Evolutionary conservation across 768 basidiomycete species (phyloP).

Genomic region (Hygrophorus pudorinus): DNA sequence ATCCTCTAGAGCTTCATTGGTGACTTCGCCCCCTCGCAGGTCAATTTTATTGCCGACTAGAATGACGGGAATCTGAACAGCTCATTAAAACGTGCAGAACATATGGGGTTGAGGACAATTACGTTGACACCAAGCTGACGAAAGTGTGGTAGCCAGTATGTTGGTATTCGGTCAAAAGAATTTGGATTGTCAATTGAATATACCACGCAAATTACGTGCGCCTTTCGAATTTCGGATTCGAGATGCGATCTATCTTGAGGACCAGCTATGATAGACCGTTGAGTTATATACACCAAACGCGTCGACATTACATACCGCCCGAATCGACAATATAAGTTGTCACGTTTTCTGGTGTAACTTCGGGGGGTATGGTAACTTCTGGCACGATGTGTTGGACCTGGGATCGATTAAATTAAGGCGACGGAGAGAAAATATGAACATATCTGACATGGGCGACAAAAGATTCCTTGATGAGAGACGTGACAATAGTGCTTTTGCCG

Average conservation of each 20-base stretch:
- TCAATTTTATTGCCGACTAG: slow-evolving; percentile 99
- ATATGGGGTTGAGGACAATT: slow-evolving; percentile 12
- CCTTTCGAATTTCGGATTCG: slow-evolving; percentile 91
- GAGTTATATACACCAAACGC: slow-evolving; percentile 1
- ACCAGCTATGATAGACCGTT: slow-evolving; percentile 43
- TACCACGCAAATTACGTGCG: slow-evolving; percentile 96
- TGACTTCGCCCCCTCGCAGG: slow-evolving; percentile 83
- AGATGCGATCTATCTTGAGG: slow-evolving; percentile 82
- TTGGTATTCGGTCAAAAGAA: slow-evolving; percentile 95
- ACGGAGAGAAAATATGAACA: slow-evolving; percentile 7
- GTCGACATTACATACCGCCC: slow-evolving; percentile 52
- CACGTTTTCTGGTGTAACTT: slow-evolving; percentile 95
- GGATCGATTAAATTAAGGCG: neutral
- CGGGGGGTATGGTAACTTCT: slow-evolving; percentile 96
- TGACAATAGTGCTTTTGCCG: slow-evolving; percentile 96
- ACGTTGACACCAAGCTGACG: slow-evolving; percentile 94
- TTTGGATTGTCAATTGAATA: slow-evolving; percentile 95
- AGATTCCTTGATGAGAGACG: slow-evolving; percentile 92
- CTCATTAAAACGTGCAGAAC: neutral
- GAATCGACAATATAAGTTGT: slow-evolving; percentile 98
- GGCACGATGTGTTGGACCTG: slow-evolving; percentile 94
- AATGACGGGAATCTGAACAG: slow-evolving; percentile 80
- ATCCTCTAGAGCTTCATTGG: slow-evolving; percentile 88
- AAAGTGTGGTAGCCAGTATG: slow-evolving; percentile 95
- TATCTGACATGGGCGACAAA: slow-evolving; percentile 75